A percentile compares a stretch with the other conserved stretches of the same genome.
Evolutionary conservation across 768 basidiomycete genomes (phyloP).

Genomic region (Kwoniella sp.): DNA sequence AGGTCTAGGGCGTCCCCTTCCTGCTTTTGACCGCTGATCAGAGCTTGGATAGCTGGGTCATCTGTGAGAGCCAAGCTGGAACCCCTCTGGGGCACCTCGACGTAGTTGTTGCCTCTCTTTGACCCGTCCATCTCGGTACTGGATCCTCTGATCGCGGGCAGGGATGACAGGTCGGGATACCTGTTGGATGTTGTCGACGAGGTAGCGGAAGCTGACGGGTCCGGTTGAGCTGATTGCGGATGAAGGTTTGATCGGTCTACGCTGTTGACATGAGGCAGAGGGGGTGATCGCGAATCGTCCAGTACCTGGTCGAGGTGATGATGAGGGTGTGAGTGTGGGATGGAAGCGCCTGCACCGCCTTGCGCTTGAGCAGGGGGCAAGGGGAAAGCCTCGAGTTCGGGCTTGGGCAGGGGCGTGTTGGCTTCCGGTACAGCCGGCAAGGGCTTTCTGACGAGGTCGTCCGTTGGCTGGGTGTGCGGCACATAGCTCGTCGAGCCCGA

Average conservation of each 20-base stretch:
- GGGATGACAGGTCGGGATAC: too few relatives aligned
- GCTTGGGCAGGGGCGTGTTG: not conserved
- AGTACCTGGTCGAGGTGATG: not conserved
- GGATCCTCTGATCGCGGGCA: too few relatives aligned
- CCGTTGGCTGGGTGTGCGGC: not conserved
- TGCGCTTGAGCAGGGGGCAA: not conserved
- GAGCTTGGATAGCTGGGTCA: not conserved
- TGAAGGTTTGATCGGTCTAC: not conserved
- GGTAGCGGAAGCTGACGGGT: too few relatives aligned
- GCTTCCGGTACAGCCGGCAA: conserved; percentile 13
- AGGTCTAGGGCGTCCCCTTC: not conserved
- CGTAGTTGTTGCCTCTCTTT: not conserved
- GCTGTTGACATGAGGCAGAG: conserved; percentile 16
- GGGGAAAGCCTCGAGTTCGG: conserved; percentile 1
- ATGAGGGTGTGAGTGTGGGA: not conserved
- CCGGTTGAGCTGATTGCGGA: too few relatives aligned
- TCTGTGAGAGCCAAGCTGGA: not conserved
- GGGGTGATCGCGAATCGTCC: conserved; percentile 1
- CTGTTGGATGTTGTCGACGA: too few relatives aligned
- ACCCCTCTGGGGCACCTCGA: conserved; percentile 8
- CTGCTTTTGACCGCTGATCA: not conserved
- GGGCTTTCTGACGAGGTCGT: conserved; percentile 6
- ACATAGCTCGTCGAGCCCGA: not conserved
- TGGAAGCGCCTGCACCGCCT: not conserved
- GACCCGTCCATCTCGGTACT: not conserved